These are phyloP conservation scores for Apophysomyces elegans DNA, from an alignment of 371 early-diverging fungal genomes.

Conservation along the genomic window DNA sequence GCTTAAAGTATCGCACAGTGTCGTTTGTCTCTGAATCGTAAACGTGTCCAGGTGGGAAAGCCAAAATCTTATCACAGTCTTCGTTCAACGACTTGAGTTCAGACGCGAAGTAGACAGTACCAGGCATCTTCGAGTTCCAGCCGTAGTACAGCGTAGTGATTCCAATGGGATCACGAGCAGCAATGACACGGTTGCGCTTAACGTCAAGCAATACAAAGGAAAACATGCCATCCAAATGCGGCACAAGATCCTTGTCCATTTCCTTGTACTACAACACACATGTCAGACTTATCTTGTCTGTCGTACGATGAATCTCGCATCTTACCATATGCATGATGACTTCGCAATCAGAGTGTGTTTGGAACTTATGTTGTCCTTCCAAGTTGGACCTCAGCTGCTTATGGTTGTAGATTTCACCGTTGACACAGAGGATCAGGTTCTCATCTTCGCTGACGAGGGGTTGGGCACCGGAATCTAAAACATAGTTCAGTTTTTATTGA, in stretches of 20 bases:
- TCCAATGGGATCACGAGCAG: conserved; percentile 96
- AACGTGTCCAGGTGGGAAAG: conserved; percentile 95
- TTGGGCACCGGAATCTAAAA: conserved; percentile 89
- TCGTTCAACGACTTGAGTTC: conserved; percentile 95
- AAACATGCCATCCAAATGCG: conserved; percentile 94
- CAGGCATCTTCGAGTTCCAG: conserved; percentile 80
- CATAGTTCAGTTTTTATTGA: no score
- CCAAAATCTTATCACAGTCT: conserved; percentile 92
- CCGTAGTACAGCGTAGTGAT: conserved; percentile 97
- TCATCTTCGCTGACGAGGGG: conserved; percentile 91
- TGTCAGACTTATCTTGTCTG: no score
- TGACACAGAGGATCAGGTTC: conserved; percentile 83
- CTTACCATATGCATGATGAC: conserved; percentile 91
- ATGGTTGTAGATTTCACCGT: conserved; percentile 99
- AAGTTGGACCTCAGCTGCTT: conserved; percentile 77
- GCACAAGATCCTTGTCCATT: conserved; percentile 77
- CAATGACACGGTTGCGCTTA: conserved; percentile 80
- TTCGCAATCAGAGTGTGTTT: conserved; percentile 97
- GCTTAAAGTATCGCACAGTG: conserved; percentile 87
- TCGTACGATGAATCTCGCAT: no score
- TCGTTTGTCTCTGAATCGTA: conserved; percentile 79
- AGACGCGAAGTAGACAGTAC: conserved; percentile 89
- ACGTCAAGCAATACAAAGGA: conserved; percentile 91
- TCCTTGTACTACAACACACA: conserved; percentile 37
- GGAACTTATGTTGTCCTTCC: conserved; percentile 74